Base-by-base conservation (phyloP, 805 yeast genomes). In the Candida oleophila region DNA sequence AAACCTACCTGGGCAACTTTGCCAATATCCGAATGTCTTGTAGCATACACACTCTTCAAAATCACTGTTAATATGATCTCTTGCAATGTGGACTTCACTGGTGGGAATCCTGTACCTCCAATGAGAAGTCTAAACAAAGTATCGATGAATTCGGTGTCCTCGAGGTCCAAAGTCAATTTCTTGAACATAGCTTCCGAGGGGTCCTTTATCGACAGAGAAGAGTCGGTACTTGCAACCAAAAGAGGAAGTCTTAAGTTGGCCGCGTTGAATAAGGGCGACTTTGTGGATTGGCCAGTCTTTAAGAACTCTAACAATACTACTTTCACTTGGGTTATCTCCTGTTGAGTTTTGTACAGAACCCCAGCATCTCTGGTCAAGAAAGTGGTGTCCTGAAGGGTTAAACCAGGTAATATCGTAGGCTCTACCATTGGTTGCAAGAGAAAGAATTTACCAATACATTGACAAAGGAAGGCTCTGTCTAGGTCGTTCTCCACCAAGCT, bases 351-450 rank as follows among this genome's bases (percentile, higher is more conserved):
- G 56, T 78, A 82, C 0, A 77, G 62, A 0, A 82, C 78, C 22
- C 91, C 92, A 2, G 92, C 89, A 51, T 79, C 79, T 45, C 73
- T 75, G 0, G 89, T 84, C 54, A 89, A 80, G 54, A 84, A 88
- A 0, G 78, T 60, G 16, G 78, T 75, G 37, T 85, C 89, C 0
- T 59, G 59, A 0, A 71, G 61, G 12, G 83, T 69, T 43, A 90
- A 64, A 0, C 96, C 96, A 0, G 92, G 89, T 47, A 81, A 74
- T 8, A 38, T 41, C 55, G 48, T 60, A 45, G 45, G 64, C 49
- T 43, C 73, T 60, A 37, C 61, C 32, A 46, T 58, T 1, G 90
- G 83, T 38, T 67, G 67, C 30, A 88, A 62, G 41, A 87, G 54
- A 59, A 87, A 76, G 49, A 87, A 76, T 45, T 80, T 75, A 8